phyloP scores from a whole-genome alignment of 345 rosid genomes.

The Lumnitzera racemosa region DNA sequence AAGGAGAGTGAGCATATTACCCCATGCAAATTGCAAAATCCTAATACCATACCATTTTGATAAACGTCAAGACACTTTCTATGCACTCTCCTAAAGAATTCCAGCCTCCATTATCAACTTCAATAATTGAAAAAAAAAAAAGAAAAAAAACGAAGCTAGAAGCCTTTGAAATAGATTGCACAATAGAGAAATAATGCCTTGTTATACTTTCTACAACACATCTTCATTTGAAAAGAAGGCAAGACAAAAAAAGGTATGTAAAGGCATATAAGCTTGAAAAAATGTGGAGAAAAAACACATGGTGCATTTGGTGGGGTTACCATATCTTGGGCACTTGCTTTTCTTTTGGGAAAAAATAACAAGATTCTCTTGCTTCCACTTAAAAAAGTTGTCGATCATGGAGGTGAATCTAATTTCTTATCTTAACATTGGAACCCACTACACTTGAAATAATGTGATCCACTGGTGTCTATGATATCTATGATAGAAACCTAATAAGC shows the following conservation, averaged over 20 bases:
- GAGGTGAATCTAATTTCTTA: no score
- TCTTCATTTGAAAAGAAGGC: neutral
- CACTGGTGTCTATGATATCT: no score
- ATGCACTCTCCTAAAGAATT: slow-evolving; percentile 2
- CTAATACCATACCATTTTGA: no score
- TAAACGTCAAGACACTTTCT: neutral
- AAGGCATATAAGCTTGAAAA: neutral
- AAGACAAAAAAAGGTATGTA: neutral
- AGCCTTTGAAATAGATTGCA: neutral
- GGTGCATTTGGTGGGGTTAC: slow-evolving; percentile 1
- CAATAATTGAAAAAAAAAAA: neutral
- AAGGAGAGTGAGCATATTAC: neutral
- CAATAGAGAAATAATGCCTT: neutral
- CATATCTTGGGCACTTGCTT: slow-evolving; percentile 5
- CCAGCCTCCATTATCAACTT: neutral
- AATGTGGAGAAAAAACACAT: no score
- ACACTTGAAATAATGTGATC: no score
- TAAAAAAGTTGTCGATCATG: neutral
- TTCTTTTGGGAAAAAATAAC: neutral
- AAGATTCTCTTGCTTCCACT: slow-evolving; percentile 6
- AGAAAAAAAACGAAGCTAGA: neutral
- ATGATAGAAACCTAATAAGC: no score
- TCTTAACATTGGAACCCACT: no score
- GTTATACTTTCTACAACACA: neutral
- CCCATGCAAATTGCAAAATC: neutral